These are phyloP conservation scores for Skeletonema marinoi DNA, from an alignment of 108 stramenopile genomes.

Conservation along the genomic window DNA sequence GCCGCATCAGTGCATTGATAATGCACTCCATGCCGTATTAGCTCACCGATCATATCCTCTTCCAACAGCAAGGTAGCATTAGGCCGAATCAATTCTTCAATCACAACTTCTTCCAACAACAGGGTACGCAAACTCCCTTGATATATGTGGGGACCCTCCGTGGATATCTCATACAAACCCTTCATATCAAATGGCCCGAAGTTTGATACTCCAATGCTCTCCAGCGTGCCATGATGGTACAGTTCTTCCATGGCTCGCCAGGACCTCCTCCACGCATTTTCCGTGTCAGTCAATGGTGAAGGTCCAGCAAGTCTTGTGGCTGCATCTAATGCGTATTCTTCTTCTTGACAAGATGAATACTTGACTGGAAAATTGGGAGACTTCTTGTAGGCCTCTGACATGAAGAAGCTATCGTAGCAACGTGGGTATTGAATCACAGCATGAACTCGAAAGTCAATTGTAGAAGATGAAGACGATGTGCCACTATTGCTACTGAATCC, in stretches of 20 bases:
- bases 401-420: conserved; percentile 67
- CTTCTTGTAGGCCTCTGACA: conserved; percentile 1
- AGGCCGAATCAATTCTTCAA: conserved; percentile 64
- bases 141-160: conserved; percentile 63
- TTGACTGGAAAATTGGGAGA: conserved; percentile 31
- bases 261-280: conserved; percentile 73
- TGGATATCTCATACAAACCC: conserved; percentile 40
- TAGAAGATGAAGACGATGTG: conserved; percentile 1
- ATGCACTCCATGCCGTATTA: conserved; percentile 62
- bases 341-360: conserved; percentile 74
- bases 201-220: conserved; percentile 83
- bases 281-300: conserved; percentile 62
- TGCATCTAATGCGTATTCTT: conserved; percentile 59
- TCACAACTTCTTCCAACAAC: conserved; percentile 61
- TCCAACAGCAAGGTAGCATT: conserved; percentile 69
- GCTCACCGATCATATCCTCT: conserved; percentile 56
- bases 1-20: conserved; percentile 69
- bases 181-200: conserved; percentile 72
- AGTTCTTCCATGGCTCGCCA: conserved; percentile 84
- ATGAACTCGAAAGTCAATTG: conserved; percentile 54
- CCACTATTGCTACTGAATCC: not conserved
- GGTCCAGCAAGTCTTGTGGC: conserved; percentile 34
- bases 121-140: conserved; percentile 72
- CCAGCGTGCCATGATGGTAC: conserved; percentile 48
- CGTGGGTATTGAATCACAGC: conserved; percentile 81